These are phyloP conservation scores for Filobasidium uniguttulatum DNA, from an alignment of 1,284 basidiomycete genomes.

Conservation along the genomic window DNA sequence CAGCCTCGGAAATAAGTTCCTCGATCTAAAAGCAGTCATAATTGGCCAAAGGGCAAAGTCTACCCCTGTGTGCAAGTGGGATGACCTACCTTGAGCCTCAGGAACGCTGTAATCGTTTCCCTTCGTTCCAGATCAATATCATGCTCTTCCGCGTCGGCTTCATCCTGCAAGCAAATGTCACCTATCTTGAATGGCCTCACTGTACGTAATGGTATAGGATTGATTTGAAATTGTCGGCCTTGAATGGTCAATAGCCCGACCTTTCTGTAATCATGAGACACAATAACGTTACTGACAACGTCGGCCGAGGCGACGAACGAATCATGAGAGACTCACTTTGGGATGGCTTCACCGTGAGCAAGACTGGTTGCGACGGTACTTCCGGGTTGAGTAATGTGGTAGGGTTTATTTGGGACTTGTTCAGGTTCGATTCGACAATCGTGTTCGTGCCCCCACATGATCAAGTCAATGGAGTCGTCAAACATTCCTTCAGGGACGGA, in stretches of 20 bases:
- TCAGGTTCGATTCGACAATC: conserved; percentile 88
- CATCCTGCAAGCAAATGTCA: conserved; percentile 59
- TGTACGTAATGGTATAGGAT: conserved; percentile 72
- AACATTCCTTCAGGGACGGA: conserved; percentile 93
- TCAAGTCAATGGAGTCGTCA: conserved; percentile 82
- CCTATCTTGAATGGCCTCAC: conserved; percentile 93
- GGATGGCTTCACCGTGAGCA: conserved; percentile 73
- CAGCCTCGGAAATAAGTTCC: conserved; percentile 61
- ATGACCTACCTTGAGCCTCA: conserved; percentile 51
- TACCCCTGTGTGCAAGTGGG: not conserved
- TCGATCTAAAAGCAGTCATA: conserved; percentile 46
- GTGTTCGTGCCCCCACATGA: conserved; percentile 98
- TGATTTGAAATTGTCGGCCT: conserved; percentile 71
- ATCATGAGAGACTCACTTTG: conserved; percentile 52
- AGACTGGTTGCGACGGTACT: conserved; percentile 88
- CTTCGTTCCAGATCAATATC: conserved; percentile 63
- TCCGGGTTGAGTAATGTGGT: conserved; percentile 88
- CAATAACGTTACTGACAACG: conserved; percentile 4
- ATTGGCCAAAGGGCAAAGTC: not conserved
- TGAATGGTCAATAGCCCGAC: conserved; percentile 75
- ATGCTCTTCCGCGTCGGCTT: conserved; percentile 51
- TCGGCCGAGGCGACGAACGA: not conserved
- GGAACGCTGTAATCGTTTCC: conserved; percentile 62
- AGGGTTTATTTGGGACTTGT: conserved; percentile 75
- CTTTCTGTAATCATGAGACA: conserved; percentile 46